phyloP scores from a whole-genome alignment of 2,329 filamentous ascomycete genomes.

The Nannizziopsis barbatae region DNA sequence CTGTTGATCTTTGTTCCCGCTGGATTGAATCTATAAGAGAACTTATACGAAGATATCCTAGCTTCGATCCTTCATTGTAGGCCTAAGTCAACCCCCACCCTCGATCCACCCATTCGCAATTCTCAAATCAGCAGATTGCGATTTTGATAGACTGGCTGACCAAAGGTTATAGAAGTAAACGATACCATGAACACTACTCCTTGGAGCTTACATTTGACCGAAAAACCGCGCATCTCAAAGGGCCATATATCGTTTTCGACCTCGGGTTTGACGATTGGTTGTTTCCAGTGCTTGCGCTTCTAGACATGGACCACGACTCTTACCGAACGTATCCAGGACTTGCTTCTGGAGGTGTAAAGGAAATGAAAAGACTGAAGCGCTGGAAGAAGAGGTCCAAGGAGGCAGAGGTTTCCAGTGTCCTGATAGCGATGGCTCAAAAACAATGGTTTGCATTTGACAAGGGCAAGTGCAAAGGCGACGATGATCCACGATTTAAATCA shows the following conservation, averaged over 20 bases:
- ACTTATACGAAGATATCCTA: too few species aligned
- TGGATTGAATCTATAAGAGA: too few species aligned
- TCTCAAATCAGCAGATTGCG: too few species aligned
- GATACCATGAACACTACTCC: too few species aligned
- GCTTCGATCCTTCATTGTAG: too few species aligned
- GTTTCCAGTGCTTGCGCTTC: conserved; percentile 3
- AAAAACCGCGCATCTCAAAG: not conserved
- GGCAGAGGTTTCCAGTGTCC: conserved; percentile 4
- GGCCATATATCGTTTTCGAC: not conserved
- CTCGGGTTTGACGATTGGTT: not conserved
- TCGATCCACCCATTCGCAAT: too few species aligned
- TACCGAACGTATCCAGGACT: not conserved
- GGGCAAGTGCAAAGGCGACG: not conserved
- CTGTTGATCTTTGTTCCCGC: too few species aligned
- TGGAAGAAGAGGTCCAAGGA: not conserved
- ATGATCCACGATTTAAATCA: not conserved
- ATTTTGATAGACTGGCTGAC: too few species aligned
- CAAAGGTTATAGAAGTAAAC: too few species aligned
- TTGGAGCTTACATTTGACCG: too few species aligned
- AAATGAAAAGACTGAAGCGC: conserved; percentile 1
- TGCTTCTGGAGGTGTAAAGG: not conserved
- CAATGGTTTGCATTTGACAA: not conserved
- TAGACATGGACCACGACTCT: not conserved
- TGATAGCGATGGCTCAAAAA: conserved; percentile 9
- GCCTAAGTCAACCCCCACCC: too few species aligned